Evolutionary conservation across 495 filamentous ascomycete species (phyloP), one percentile per base, ranked within the genome.

Genomic region (Lepraria neglecta): DNA sequence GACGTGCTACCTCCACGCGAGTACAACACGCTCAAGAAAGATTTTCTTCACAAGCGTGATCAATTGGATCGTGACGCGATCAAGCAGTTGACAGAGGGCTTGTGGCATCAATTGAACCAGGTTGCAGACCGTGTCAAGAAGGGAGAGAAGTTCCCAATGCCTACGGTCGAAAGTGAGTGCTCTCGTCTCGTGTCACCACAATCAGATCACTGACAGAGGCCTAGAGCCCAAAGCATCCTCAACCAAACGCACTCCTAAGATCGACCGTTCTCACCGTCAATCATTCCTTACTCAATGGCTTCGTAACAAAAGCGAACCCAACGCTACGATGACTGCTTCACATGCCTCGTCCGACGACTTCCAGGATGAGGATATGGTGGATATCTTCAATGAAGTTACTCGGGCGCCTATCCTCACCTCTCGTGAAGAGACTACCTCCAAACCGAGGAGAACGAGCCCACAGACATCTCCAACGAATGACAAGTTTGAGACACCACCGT

Each of bases 1-100:
- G 63, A 67, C 48, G 51, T 67, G 6, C 17, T 69, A 17, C 67
- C 65, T 12, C 50, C 56, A 2, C 35, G 51, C 7, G 51, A 50
- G 2, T 19, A 51, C 33, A 64, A 54, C 24, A 15, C 33, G 15
- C 59, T 59, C 6, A 55, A 53, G 9, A 33, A 51, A 6, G 52
- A 62, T 17, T 69, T 67, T 30, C 45, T 68, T 14, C 42, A 57
- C 19, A 62, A 43, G 47, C 55, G 51, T 27, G 19, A 6, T 15
- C n/a, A 17, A 17, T 30, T 68, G 24, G 9, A 24, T 19, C 31
- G 38, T 0, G 30, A 35, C 44, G 51, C 48, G 11, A 24, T 60
- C 15, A 44, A 62, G n/a, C 19, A 62, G 15, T 31, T 67, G 4
- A 59, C 43, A 38, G 50, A 64, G 21, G 52, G 31, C 12, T 44